phyloP scores from a whole-genome alignment of 23 red algal genomes.

The Gracilaria caudata region DNA sequence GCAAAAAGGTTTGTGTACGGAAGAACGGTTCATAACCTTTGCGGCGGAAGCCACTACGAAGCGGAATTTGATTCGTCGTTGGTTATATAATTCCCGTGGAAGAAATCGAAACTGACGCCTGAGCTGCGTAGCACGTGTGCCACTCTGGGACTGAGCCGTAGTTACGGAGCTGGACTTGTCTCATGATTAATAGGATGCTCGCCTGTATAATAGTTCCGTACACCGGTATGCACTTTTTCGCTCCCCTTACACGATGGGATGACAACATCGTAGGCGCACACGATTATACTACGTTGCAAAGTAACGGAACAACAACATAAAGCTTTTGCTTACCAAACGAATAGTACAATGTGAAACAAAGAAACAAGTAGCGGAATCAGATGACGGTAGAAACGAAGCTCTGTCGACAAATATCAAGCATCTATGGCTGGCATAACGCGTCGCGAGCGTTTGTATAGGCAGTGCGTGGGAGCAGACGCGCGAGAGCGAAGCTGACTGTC shows the following conservation, averaged over 20 bases:
- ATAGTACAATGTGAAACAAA: background rate
- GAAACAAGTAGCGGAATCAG: background rate
- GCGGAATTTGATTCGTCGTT: background rate
- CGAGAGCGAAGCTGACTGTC: background rate
- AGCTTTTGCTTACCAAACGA: background rate
- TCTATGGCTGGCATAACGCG: too few relatives aligned
- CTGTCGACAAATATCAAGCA: too few relatives aligned
- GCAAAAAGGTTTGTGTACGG: background rate
- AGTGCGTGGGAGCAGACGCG: slow-evolving; percentile 1
- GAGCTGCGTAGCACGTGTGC: background rate
- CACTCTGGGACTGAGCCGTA: background rate
- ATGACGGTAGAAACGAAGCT: too few relatives aligned
- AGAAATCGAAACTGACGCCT: background rate
- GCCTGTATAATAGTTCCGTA: background rate
- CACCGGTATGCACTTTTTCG: background rate
- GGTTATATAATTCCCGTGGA: background rate
- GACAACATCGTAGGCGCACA: background rate
- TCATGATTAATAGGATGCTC: background rate
- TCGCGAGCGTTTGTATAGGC: background rate
- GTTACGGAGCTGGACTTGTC: background rate
- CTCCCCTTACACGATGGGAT: background rate
- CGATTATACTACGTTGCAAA: background rate
- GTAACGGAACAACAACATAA: background rate
- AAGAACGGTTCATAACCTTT: background rate
- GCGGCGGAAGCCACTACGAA: background rate